phyloP scores from a whole-genome alignment of 805 yeast genomes.

The Clavispora santaluciae region DNA sequence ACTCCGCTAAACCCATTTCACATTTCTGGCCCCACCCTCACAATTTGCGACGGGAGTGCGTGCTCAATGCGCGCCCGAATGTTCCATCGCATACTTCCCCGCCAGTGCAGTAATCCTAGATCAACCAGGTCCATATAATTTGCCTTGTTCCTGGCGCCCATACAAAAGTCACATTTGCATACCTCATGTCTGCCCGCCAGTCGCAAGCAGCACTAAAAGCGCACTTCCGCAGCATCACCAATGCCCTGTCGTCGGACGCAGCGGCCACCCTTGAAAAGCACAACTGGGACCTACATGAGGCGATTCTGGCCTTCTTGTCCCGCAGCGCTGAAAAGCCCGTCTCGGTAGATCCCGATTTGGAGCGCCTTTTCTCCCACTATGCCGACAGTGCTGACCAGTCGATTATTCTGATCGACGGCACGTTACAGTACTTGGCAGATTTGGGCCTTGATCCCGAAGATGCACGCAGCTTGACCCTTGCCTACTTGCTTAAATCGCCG shows the following conservation, averaged over 20 bases:
- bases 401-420: conserved; percentile 72
- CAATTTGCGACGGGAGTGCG: no score
- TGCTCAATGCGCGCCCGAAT: no score
- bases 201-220: conserved; percentile 15
- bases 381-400: conserved; percentile 25
- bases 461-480: conserved; percentile 61
- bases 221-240: conserved; percentile 40
- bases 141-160: no score
- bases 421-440: conserved; percentile 62
- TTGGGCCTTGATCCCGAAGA: conserved; percentile 73
- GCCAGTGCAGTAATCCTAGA: not conserved
- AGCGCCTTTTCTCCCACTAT: conserved; percentile 13
- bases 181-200: not conserved
- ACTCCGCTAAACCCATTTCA: no score
- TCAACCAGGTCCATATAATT: no score
- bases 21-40: no score
- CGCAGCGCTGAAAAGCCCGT: no score
- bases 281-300: conserved; percentile 26
- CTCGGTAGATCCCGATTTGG: conserved; percentile 1
- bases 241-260: conserved; percentile 30
- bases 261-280: conserved; percentile 28
- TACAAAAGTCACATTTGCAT: not conserved
- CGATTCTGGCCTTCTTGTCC: conserved; percentile 19
- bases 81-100: no score
- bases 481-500: conserved; percentile 64